Percentiles rank a stretch among this genome's conserved stretches.
These are phyloP conservation scores for Polyporus tsugae DNA, from an alignment of 1,284 basidiomycete genomes.

Conservation along the genomic window DNA sequence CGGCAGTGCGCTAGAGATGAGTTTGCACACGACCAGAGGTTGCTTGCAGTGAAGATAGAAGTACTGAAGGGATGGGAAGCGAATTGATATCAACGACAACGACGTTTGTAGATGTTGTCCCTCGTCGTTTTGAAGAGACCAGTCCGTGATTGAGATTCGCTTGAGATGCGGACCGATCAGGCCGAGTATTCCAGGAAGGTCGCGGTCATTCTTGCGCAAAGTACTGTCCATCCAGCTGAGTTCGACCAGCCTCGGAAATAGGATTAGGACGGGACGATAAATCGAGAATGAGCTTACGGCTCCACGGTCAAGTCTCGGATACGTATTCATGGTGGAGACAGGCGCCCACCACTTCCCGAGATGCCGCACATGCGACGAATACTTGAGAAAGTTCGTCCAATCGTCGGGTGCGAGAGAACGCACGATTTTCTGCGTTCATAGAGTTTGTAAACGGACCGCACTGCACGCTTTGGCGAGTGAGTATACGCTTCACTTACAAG, in stretches of 20 bases:
- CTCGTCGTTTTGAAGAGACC: not conserved
- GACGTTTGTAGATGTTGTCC: not conserved
- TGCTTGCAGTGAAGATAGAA: not conserved
- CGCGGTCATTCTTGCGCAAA: not conserved
- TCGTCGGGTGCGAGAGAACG: not conserved
- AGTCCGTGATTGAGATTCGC: not conserved
- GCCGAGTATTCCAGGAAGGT: conserved; percentile 1
- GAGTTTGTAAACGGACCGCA: not conserved
- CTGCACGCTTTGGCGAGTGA: not conserved
- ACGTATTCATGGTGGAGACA: not conserved
- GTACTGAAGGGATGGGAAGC: not conserved
- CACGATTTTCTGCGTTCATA: not conserved
- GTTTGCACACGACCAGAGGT: not conserved
- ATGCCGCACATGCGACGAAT: not conserved
- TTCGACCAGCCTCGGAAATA: not conserved
- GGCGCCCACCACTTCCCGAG: not conserved
- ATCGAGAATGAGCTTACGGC: not conserved
- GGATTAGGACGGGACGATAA: not conserved
- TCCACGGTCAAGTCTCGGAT: not conserved
- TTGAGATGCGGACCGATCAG: not conserved
- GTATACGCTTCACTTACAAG: not conserved
- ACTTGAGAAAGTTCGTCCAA: not conserved
- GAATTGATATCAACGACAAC: not conserved
- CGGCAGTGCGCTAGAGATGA: not conserved
- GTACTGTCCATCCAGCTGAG: not conserved